Evolutionary conservation across 2,329 filamentous ascomycete genomes (phyloP).

Genomic region (Alternaria consortialis): DNA sequence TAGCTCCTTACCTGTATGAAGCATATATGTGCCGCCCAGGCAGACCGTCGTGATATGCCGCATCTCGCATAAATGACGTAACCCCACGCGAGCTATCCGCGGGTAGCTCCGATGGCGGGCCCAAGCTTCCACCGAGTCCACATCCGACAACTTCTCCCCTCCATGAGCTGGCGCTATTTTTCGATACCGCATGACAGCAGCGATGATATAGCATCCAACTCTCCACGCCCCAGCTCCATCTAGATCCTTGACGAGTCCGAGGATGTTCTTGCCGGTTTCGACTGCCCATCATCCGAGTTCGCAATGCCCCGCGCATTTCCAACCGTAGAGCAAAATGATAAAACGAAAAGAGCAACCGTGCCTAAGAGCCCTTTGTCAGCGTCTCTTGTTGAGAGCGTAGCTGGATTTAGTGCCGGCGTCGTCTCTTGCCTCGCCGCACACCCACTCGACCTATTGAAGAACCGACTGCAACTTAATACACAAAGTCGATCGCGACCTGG

Average conservation of each 20-base stretch:
- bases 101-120: slow-evolving; percentile 13
- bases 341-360: slow-evolving; percentile 47
- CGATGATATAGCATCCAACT: slow-evolving; percentile 15
- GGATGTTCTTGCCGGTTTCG: slow-evolving; percentile 32
- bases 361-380: slow-evolving; percentile 58
- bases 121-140: slow-evolving; percentile 24
- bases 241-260: slow-evolving; percentile 13
- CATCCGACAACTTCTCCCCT: slow-evolving; percentile 15
- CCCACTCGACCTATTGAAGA: slow-evolving; percentile 96
- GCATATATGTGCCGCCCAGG: background rate
- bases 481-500: slow-evolving; percentile 57
- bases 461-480: slow-evolving; percentile 77
- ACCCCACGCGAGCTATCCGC: background rate
- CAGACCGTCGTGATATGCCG: background rate
- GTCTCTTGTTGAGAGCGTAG: slow-evolving; percentile 84
- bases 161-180: background rate
- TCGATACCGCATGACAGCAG: background rate
- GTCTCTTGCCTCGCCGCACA: slow-evolving; percentile 88
- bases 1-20: background rate
- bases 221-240: slow-evolving; percentile 1
- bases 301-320: slow-evolving; percentile 61
- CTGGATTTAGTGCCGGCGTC: slow-evolving; percentile 88
- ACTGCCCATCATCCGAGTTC: slow-evolving; percentile 17
- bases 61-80: slow-evolving; percentile 5
- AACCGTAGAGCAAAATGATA: slow-evolving; percentile 53